Evolutionary conservation across 768 basidiomycete genomes (phyloP).

Genomic region (Naematelia encephala): DNA sequence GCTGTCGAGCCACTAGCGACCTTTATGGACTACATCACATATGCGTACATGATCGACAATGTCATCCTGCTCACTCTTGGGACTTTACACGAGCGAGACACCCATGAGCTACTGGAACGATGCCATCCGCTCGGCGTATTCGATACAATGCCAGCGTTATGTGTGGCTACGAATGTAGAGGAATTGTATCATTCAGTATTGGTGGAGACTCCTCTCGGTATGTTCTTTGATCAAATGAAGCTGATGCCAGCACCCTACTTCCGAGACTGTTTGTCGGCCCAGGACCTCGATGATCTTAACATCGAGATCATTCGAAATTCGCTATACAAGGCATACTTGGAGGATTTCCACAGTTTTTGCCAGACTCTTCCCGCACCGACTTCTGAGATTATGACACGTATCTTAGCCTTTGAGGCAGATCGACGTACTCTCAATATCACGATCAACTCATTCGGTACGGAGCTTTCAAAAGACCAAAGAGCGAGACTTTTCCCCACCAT

Average conservation of each 20-base stretch:
- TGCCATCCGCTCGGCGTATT: conserved; percentile 97
- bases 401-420: conserved; percentile 95
- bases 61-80: conserved; percentile 96
- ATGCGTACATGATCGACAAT: conserved; percentile 99
- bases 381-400: conserved; percentile 82
- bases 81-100: conserved; percentile 93
- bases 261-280: conserved; percentile 87
- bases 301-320: conserved; percentile 99
- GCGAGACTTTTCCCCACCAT: conserved; percentile 91
- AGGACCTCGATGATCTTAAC: conserved; percentile 96
- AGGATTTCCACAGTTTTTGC: conserved; percentile 89
- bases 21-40: conserved; percentile 98
- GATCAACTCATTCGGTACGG: conserved; percentile 96
- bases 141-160: conserved; percentile 98
- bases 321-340: conserved; percentile 96
- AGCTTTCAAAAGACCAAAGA: conserved; percentile 89
- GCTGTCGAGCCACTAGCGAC: conserved; percentile 84
- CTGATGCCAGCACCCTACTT: conserved; percentile 77
- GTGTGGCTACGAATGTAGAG: conserved; percentile 97
- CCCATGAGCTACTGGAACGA: conserved; percentile 89
- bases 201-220: conserved; percentile 77
- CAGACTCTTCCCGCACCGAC: conserved; percentile 77
- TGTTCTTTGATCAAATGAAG: not conserved
- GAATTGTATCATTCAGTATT: conserved; percentile 95
- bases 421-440: conserved; percentile 96